Conservation (phyloP, 257 asterid genomes). For the Jacaranda copaia region DNA sequence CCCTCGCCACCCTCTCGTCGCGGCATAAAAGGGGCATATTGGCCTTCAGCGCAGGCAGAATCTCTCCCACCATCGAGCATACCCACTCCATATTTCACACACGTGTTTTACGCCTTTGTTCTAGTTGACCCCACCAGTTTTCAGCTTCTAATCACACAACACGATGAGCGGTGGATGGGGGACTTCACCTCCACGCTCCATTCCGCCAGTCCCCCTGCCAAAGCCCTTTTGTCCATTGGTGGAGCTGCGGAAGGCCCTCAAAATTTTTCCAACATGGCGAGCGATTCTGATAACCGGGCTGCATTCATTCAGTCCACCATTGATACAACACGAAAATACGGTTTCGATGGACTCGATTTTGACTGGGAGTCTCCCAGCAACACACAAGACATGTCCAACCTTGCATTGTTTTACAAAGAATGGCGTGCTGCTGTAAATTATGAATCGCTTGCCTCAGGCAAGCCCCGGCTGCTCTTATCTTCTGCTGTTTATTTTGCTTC, state of each 20-base stretch:
- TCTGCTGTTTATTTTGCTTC: conserved; percentile 62
- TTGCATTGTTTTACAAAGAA: conserved; percentile 49
- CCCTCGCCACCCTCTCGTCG: not conserved
- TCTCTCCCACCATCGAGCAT: conserved; percentile 42
- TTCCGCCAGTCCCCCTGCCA: conserved; percentile 37
- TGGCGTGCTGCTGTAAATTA: conserved; percentile 47
- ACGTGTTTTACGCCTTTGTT: conserved; percentile 54
- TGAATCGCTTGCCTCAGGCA: conserved; percentile 41
- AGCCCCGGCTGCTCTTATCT: conserved; percentile 51
- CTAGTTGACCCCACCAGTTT: conserved; percentile 49
- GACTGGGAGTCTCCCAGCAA: conserved; percentile 66
- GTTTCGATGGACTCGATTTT: conserved; percentile 64
- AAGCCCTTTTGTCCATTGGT: conserved; percentile 59
- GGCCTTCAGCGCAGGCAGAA: conserved; percentile 48
- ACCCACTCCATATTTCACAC: conserved; percentile 54
- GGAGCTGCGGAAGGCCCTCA: conserved; percentile 49
- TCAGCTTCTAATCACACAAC: conserved; percentile 45
- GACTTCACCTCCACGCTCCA: conserved; percentile 54
- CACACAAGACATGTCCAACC: conserved; percentile 54
- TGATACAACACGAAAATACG: conserved; percentile 43
- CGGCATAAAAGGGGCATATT: conserved; percentile 53
- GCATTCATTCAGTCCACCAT: conserved; percentile 65
- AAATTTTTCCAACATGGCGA: conserved; percentile 46
- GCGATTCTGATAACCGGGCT: conserved; percentile 43
- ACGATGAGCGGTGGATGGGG: conserved; percentile 46